phyloP scores from a whole-genome alignment of 2,329 filamentous ascomycete genomes.

The Colletotrichum nymphaeae region DNA sequence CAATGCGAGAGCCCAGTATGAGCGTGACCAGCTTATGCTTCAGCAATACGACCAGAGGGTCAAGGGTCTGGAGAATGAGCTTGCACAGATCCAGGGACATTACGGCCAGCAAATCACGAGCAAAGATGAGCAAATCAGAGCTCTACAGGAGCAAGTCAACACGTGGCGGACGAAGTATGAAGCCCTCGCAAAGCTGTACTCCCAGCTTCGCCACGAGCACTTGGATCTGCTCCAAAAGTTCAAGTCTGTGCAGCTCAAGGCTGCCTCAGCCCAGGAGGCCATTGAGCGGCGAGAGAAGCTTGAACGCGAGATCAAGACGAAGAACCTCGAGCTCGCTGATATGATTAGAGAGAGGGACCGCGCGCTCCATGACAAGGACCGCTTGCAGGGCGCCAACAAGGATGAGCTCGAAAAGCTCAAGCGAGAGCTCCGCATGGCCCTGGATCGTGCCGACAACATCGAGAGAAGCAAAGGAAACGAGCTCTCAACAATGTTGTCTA shows the following conservation, averaged over 20 bases:
- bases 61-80: constrained; percentile 90
- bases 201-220: constrained; percentile 94
- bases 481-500: constrained; percentile 91
- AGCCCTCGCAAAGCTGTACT: constrained; percentile 95
- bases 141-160: constrained; percentile 96
- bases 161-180: constrained; percentile 99
- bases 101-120: constrained; percentile 87
- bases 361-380: constrained; percentile 92
- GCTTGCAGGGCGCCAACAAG: constrained; percentile 84
- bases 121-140: constrained; percentile 93
- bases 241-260: constrained; percentile 95
- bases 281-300: constrained; percentile 95
- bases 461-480: constrained; percentile 96
- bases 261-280: constrained; percentile 95
- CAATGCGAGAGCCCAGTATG: constrained; percentile 93
- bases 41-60: constrained; percentile 96
- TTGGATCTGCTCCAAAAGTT: constrained; percentile 95
- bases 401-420: constrained; percentile 96
- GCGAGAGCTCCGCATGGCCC: constrained; percentile 90
- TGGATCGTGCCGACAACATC: constrained; percentile 90
- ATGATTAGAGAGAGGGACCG: constrained; percentile 98
- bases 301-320: constrained; percentile 97
- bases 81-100: constrained; percentile 84
- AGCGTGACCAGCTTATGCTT: constrained; percentile 96
- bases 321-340: constrained; percentile 97